These are phyloP conservation scores for Knoxia roxburghii DNA, from an alignment of 257 asterid genomes.

Conservation along the genomic window DNA sequence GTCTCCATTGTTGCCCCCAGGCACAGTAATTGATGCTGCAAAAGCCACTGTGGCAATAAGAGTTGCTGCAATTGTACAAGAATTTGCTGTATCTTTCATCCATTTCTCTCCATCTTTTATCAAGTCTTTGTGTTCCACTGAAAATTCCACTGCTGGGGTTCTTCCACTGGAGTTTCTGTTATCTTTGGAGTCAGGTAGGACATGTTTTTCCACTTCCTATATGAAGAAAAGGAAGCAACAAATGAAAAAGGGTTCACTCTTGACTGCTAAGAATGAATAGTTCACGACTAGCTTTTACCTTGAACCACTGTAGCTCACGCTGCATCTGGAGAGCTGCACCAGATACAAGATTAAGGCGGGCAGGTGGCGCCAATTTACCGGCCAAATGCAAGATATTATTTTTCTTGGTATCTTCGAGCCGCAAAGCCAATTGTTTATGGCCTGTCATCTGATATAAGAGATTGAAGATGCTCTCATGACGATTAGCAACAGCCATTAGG, in stretches of 20 bases:
- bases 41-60: constrained; percentile 36
- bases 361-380: constrained; percentile 22
- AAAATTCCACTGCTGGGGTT: constrained; percentile 31
- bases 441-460: constrained; percentile 33
- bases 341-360: constrained; percentile 26
- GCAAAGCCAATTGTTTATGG: constrained; percentile 25
- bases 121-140: constrained; percentile 25
- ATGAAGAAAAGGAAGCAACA: background rate
- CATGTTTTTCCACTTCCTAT: constrained; percentile 38
- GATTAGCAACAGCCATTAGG: constrained; percentile 31
- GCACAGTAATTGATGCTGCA: constrained; percentile 39
- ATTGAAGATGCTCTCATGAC: constrained; percentile 36
- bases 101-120: constrained; percentile 31
- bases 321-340: constrained; percentile 49
- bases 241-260: background rate
- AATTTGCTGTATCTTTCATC: constrained; percentile 39
- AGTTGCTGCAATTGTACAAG: constrained; percentile 33
- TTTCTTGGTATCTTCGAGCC: constrained; percentile 19
- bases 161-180: constrained; percentile 18
- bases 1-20: constrained; percentile 28
- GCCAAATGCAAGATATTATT: constrained; percentile 41
- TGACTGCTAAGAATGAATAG: background rate
- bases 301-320: constrained; percentile 37
- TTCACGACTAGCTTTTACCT: constrained; percentile 22
- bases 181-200: constrained; percentile 25